phyloP scores from a whole-genome alignment of 1,284 basidiomycete genomes.

The Pseudozyma thailandica region DNA sequence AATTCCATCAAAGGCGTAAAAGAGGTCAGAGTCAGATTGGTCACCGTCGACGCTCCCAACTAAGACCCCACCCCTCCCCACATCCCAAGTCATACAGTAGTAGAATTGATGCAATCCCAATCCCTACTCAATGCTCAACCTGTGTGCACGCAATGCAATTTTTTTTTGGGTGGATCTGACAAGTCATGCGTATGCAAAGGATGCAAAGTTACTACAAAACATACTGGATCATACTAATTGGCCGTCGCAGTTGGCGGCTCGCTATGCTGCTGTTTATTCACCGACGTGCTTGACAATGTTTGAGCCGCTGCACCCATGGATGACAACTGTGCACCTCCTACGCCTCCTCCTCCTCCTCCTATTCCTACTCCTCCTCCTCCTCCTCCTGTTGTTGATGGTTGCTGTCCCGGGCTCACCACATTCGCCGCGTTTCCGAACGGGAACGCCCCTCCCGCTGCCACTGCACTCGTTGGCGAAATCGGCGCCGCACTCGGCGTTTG shows the following conservation, averaged over 20 bases:
- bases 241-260: not conserved
- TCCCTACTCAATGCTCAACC: too few relatives aligned
- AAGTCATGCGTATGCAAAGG: too few relatives aligned
- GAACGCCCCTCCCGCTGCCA: constrained; percentile 11
- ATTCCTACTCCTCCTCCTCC: too few relatives aligned
- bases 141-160: too few relatives aligned
- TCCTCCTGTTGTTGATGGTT: too few relatives aligned
- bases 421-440: constrained; percentile 30
- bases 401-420: too few relatives aligned
- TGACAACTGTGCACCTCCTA: constrained; percentile 7
- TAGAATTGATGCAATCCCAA: too few relatives aligned
- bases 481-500: constrained; percentile 29
- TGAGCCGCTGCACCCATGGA: constrained; percentile 45
- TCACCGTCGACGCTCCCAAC: constrained; percentile 32
- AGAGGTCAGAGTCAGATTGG: constrained; percentile 49
- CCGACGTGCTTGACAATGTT: constrained; percentile 16
- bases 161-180: too few relatives aligned
- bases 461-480: constrained; percentile 31
- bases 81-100: too few relatives aligned
- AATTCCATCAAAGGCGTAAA: constrained; percentile 48
- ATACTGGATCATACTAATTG: not conserved
- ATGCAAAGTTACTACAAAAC: too few relatives aligned
- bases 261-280: constrained; percentile 5
- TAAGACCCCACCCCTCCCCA: too few relatives aligned
- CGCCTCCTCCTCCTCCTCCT: too few relatives aligned